Percentiles rank a stretch among this genome's conserved stretches.
These are phyloP conservation scores for Beauveria asiatica DNA, from an alignment of 2,329 filamentous ascomycete species.

Conservation along the genomic window DNA sequence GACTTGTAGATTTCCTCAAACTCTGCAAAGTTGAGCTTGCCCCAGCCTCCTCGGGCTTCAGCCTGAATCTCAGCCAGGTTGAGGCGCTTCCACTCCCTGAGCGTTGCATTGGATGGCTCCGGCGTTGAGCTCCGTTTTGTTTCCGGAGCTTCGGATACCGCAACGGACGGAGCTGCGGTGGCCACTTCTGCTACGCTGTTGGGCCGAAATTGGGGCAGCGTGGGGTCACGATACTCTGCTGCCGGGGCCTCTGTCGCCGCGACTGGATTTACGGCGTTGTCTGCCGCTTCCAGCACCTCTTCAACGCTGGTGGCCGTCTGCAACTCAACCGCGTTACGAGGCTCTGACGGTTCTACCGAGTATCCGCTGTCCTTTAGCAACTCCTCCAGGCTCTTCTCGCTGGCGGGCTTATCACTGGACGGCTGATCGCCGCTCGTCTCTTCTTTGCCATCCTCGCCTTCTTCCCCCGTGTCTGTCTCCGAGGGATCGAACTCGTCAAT, in stretches of 20 bases:
- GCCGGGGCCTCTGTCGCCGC: constrained; percentile 13
- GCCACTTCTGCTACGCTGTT: constrained; percentile 28
- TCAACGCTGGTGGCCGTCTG: constrained; percentile 19
- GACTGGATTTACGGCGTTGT: constrained; percentile 13
- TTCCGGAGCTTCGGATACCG: neutral
- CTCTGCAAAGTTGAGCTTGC: constrained; percentile 67
- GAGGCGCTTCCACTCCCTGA: constrained; percentile 45
- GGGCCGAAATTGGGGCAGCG: constrained; percentile 62
- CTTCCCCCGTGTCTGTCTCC: constrained; percentile 12
- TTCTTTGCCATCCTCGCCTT: constrained; percentile 19
- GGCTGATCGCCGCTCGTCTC: constrained; percentile 7
- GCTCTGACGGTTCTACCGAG: constrained; percentile 26
- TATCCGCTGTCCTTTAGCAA: constrained; percentile 39
- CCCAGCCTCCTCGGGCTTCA: constrained; percentile 65
- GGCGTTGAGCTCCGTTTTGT: constrained; percentile 14
- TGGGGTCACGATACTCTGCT: constrained; percentile 43
- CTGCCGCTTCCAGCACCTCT: constrained; percentile 15
- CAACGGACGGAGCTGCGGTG: neutral
- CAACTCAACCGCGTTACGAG: constrained; percentile 26
- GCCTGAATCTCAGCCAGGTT: constrained; percentile 62
- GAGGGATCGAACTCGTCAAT: constrained; percentile 32
- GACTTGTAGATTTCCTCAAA: constrained; percentile 68
- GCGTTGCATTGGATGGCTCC: constrained; percentile 19
- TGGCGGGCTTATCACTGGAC: neutral
- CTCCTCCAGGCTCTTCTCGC: constrained; percentile 23